A percentile compares a stretch with the other conserved stretches of the same genome.
Evolutionary conservation across 352 stramenopile genomes (phyloP).

Genomic region (Phytophthora syringae): DNA sequence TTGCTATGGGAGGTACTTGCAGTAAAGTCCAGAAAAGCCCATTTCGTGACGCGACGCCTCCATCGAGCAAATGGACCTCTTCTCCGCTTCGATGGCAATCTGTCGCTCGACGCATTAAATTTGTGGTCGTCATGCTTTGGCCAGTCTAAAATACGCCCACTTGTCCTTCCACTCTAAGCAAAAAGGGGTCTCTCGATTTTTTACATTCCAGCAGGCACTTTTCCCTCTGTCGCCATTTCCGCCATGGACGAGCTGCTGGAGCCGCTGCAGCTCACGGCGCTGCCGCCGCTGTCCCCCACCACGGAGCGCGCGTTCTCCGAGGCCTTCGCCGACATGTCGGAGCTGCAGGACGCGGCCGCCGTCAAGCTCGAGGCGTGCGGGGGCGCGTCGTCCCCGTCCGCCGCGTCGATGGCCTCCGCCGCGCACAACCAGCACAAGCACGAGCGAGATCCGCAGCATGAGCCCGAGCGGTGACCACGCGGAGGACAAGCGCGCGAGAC

Average conservation of each 20-base stretch:
- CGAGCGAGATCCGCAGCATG: constrained; percentile 31
- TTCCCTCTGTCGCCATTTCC: constrained; percentile 46
- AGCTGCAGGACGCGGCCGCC: constrained; percentile 15
- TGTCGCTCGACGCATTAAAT: no score
- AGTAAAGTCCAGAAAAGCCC: no score
- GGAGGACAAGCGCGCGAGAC: constrained; percentile 46
- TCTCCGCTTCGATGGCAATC: no score
- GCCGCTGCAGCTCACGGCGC: constrained; percentile 26
- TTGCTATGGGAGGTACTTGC: no score
- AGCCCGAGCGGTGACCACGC: constrained; percentile 32
- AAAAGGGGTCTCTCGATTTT: neutral
- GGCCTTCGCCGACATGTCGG: constrained; percentile 39
- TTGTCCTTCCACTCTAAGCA: no score
- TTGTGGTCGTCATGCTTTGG: no score
- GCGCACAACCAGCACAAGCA: constrained; percentile 49
- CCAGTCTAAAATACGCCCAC: constrained; percentile 18
- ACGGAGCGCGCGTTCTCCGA: constrained; percentile 42
- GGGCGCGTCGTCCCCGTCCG: constrained; percentile 9
- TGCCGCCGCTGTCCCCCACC: constrained; percentile 40
- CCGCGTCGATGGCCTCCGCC: constrained; percentile 38
- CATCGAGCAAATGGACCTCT: no score
- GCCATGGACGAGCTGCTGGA: constrained; percentile 22
- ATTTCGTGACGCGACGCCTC: no score
- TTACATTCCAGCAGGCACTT: constrained; percentile 34
- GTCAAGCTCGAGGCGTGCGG: constrained; percentile 28